Base-by-base conservation (phyloP, 2,329 filamentous ascomycete genomes). In the Alternaria sp. region DNA sequence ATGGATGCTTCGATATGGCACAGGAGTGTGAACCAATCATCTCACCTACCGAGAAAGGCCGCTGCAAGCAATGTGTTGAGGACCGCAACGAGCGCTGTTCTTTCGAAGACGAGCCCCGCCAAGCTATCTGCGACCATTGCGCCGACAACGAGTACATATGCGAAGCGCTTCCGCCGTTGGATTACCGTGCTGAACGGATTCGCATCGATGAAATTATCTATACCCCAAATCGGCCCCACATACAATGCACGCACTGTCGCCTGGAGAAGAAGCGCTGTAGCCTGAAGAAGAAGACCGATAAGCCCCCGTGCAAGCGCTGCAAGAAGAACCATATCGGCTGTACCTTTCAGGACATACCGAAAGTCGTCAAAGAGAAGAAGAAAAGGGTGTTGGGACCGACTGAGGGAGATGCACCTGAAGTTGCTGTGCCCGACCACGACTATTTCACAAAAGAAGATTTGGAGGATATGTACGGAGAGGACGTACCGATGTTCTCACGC, bases 21-120 rank as follows among this genome's bases (percentile, higher is more conserved):
- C 59, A 71, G n/a, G 63, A 69, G 3, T 83, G 81, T 57, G 67
- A 79, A 15, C 71, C 76, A 0, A 76, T 81, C 25, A 68, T 76
- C 2, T 26, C 69, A 11, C 72, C 79, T 1, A 60, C 40, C 9
- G 61, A 70, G 40, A 82, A 81, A 57, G 71, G 69, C 6, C 28
- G 66, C 5, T 82, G 80, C 65, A 74, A 79, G 44, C 67, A 65
- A 36, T 78, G 76, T 61, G 26, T 57, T 9, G 57, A 63, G 2
- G 62, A 66, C 11, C 54, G 53, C 0, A 54, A 61, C 19, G 52
- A 68, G 7, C 4, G 25, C 3, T 77, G 74, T 55, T 76, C 73
- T 3, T 74, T 76, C 13, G 67, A 73, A 25, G 40, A 65, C 2
- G 61, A 64, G 6, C 58, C 68, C 1, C 23, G 61, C 1, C 67